Evolutionary conservation across 2,329 filamentous ascomycete genomes (phyloP), one percentile per base, ranked within the genome.

Genomic region (Fusarium pininemorale): DNA sequence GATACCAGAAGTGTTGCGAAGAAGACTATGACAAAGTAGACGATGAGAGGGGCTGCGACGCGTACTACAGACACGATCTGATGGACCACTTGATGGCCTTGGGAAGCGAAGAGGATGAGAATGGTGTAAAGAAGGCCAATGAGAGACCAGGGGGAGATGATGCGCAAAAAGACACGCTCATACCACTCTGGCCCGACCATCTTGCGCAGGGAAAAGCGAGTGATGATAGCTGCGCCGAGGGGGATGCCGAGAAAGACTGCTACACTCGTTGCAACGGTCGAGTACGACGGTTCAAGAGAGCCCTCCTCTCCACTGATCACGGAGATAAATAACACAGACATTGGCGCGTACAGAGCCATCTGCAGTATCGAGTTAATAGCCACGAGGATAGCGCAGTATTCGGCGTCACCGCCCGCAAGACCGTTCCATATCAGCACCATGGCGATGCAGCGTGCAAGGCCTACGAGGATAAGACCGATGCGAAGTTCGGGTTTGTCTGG

Each of bases 121-220:
- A 98, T 96, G 3, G 94, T 97, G 84, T 95, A 97, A 2, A 98
- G 84, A 10, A 98, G 87, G 1, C 94, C 95, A 73, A 97, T 89
- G 5, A 98, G 87, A 0, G 93, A 96, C 87, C 90, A 92, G 0
- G 94, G 95, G 1, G 90, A 88, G 6, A 90, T 85, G 79, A 88
- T 91, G 39, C 87, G 89, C n/a, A 97, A 80, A 80, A 97, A 96
- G 7, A 88, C 85, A 6, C 84, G 80, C 42, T 94, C 87, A 79
- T 95, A 97, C 85, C 89, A 92, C 2, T 83, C 82, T 3, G 86
- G 81, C 7, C 90, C 89, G 8, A 88, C 80, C 2, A 91, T 47
- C 1, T 78, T 82, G 6, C 90, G 88, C 11, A 97, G 81, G 0
- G 80, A 77, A 69, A 95, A 86, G 1, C 95, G 88, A 1, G 94